Conservation (phyloP, 1,284 basidiomycete genomes). For the Puccinia triticina region DNA sequence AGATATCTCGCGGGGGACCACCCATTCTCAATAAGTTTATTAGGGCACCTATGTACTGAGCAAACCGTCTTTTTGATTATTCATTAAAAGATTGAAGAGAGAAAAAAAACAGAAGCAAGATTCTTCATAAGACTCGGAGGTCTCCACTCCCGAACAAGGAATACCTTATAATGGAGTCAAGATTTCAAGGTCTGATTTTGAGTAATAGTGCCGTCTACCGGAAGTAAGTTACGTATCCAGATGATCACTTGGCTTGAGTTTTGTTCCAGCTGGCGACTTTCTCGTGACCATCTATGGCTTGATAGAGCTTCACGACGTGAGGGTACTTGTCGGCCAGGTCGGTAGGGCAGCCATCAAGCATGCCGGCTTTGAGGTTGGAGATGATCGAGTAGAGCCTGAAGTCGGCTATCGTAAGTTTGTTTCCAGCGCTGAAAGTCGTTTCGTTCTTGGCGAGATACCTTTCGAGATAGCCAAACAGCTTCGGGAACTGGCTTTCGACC, state of each 20-base stretch:
- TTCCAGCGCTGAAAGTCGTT: constrained; percentile 29
- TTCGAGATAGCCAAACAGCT: constrained; percentile 10
- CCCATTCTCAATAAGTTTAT: too few species aligned
- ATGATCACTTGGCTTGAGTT: neutral
- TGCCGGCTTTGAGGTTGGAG: neutral
- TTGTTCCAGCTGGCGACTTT: constrained; percentile 38
- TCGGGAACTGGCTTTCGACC: neutral
- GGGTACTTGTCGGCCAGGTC: constrained; percentile 24
- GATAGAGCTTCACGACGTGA: constrained; percentile 15
- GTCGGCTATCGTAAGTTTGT: constrained; percentile 16
- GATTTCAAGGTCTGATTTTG: too few species aligned
- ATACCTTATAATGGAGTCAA: too few species aligned
- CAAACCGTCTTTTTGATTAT: too few species aligned
- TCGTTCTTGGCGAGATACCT: neutral
- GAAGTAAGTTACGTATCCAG: neutral
- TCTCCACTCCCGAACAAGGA: too few species aligned
- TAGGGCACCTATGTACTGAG: too few species aligned
- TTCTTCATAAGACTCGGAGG: too few species aligned
- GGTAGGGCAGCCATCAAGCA: neutral
- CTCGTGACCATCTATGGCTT: constrained; percentile 21
- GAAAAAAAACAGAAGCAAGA: too few species aligned
- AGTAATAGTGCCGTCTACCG: too few species aligned
- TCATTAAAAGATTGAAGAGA: too few species aligned
- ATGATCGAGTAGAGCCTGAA: constrained; percentile 1
- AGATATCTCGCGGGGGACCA: too few species aligned